phyloP scores from a whole-genome alignment of 2,329 filamentous ascomycete species.

The Phaeosphaeriaceae sp. region DNA sequence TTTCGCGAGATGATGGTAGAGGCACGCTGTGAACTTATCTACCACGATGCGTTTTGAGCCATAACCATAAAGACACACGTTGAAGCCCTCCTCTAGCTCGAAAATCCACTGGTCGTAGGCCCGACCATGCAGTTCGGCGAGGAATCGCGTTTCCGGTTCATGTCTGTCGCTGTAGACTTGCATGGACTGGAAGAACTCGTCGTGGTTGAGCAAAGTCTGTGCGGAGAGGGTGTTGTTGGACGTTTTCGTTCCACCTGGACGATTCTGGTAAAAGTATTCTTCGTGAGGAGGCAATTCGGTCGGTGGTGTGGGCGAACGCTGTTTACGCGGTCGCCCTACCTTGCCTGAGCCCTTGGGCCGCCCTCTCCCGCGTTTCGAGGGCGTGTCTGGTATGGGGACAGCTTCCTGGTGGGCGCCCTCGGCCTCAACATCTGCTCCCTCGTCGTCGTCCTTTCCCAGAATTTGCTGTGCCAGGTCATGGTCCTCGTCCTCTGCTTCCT shows the following conservation, averaged over 20 bases:
- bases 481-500: slow-evolving; percentile 70
- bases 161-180: slow-evolving; percentile 73
- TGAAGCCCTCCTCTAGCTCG: slow-evolving; percentile 86
- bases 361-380: slow-evolving; percentile 60
- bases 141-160: slow-evolving; percentile 70
- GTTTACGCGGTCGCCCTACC: slow-evolving; percentile 62
- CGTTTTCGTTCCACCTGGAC: slow-evolving; percentile 79
- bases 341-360: slow-evolving; percentile 42
- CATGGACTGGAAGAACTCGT: slow-evolving; percentile 83
- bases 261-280: slow-evolving; percentile 92
- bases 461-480: slow-evolving; percentile 74
- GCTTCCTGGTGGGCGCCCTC: slow-evolving; percentile 34
- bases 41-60: slow-evolving; percentile 84
- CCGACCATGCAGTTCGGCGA: slow-evolving; percentile 77
- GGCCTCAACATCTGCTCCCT: slow-evolving; percentile 18
- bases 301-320: slow-evolving; percentile 79
- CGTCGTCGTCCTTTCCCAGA: slow-evolving; percentile 61
- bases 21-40: slow-evolving; percentile 75
- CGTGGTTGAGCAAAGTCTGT: slow-evolving; percentile 80
- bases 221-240: slow-evolving; percentile 84
- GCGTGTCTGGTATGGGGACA: slow-evolving; percentile 57
- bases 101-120: slow-evolving; percentile 93
- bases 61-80: slow-evolving; percentile 84
- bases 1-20: slow-evolving; percentile 59
- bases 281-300: slow-evolving; percentile 85